Conservation (phyloP, 768 basidiomycete species). For the Boletus vinaceobasis region DNA sequence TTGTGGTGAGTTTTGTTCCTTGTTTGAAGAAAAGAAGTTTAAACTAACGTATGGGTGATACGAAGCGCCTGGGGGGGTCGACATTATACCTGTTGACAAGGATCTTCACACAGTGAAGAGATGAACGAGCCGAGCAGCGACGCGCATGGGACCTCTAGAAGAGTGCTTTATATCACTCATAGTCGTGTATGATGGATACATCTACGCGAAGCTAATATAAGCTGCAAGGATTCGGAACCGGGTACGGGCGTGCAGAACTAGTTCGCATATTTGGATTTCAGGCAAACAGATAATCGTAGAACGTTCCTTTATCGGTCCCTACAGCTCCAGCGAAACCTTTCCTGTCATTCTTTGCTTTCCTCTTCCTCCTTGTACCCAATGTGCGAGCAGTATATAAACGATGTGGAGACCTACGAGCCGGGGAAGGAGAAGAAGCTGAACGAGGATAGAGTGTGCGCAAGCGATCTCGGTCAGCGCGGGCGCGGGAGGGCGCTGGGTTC, state of each 20-base stretch:
- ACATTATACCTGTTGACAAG: constrained; percentile 51
- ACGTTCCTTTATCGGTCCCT: constrained; percentile 21
- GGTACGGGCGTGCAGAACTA: neutral
- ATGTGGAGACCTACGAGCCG: constrained; percentile 37
- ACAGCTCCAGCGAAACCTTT: constrained; percentile 15
- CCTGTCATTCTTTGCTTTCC: constrained; percentile 15
- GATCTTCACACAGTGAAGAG: constrained; percentile 46
- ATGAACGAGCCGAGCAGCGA: neutral
- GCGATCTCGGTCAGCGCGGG: constrained; percentile 25
- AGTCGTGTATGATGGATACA: constrained; percentile 2
- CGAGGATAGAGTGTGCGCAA: constrained; percentile 33
- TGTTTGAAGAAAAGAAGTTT: neutral
- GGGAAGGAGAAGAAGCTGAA: constrained; percentile 55
- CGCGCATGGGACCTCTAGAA: neutral
- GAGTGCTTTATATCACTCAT: constrained; percentile 4
- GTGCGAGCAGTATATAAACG: constrained; percentile 19
- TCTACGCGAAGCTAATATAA: neutral
- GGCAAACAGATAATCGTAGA: constrained; percentile 47
- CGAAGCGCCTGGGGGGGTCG: constrained; percentile 56
- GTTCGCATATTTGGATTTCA: constrained; percentile 14
- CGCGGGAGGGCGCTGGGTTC: constrained; percentile 9
- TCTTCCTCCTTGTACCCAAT: constrained; percentile 8
- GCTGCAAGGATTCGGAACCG: neutral
- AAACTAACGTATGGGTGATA: neutral
- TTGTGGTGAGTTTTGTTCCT: constrained; percentile 40